phyloP scores from a whole-genome alignment of 78 protist genomes.

The Tieghemostelium lacteum region DNA sequence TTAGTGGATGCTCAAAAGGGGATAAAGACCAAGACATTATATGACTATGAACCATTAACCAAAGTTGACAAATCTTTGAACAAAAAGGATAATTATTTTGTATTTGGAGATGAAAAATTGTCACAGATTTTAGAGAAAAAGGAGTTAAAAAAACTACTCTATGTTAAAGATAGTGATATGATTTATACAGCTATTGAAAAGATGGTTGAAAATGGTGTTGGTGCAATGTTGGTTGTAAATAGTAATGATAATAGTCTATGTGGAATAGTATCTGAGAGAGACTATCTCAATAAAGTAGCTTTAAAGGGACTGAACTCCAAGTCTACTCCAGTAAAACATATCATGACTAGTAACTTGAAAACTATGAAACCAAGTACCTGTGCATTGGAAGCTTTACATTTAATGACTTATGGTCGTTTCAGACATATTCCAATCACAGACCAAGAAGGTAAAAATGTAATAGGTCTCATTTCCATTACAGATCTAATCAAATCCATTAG shows the following conservation, averaged over 20 bases:
- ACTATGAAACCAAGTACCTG: background rate
- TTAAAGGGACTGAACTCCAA: background rate
- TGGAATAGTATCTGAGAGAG: constrained; percentile 66
- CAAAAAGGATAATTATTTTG: constrained; percentile 17
- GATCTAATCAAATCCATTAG: constrained; percentile 28
- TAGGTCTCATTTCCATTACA: constrained; percentile 56
- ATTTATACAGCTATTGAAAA: constrained; percentile 26
- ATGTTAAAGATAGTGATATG: background rate
- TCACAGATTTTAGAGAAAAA: constrained; percentile 27
- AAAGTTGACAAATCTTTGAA: background rate
- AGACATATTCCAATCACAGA: constrained; percentile 62
- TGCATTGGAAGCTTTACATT: constrained; percentile 30
- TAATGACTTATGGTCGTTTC: constrained; percentile 49
- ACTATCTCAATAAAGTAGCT: constrained; percentile 43
- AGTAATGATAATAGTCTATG: background rate
- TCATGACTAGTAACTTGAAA: constrained; percentile 26
- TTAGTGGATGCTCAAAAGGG: too few species aligned
- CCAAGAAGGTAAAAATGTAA: background rate
- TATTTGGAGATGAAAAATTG: constrained; percentile 49
- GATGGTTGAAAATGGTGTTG: constrained; percentile 42
- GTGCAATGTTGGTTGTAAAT: constrained; percentile 22
- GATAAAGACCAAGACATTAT: constrained; percentile 11
- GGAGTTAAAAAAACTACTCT: background rate
- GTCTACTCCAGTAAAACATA: background rate
- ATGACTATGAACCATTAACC: constrained; percentile 38